phyloP scores from a whole-genome alignment of 352 stramenopile genomes.

The Blastocystis sp. region DNA sequence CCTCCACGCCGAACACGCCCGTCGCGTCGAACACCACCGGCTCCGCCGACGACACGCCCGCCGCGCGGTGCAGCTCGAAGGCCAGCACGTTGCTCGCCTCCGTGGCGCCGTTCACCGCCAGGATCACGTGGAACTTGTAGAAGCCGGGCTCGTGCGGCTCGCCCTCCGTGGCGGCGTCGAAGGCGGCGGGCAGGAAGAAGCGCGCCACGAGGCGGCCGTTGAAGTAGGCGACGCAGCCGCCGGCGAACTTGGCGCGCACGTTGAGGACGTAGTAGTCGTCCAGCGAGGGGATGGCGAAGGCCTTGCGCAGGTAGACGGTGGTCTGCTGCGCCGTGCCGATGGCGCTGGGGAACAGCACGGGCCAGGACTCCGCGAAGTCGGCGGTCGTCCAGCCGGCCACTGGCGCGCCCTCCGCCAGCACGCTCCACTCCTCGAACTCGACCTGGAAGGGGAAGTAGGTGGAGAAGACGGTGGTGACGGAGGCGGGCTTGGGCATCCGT shows the following conservation, averaged over 20 bases:
- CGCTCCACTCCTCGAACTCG: conserved; percentile 7
- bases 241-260: neutral
- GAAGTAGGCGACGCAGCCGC: conserved; percentile 37
- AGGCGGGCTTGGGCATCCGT: neutral
- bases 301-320: neutral
- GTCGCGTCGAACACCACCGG: conserved; percentile 25
- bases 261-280: conserved; percentile 32
- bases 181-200: neutral
- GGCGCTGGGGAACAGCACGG: neutral
- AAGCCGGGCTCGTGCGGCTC: neutral
- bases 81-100: conserved; percentile 19
- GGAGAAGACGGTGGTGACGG: conserved; percentile 2
- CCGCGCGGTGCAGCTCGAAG: conserved; percentile 22
- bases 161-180: neutral
- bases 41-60: neutral
- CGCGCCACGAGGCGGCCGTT: conserved; percentile 12
- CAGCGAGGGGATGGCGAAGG: conserved; percentile 9
- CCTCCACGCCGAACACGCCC: conserved; percentile 31
- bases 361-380: neutral
- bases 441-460: conserved; percentile 41
- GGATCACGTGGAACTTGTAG: conserved; percentile 11
- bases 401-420: neutral
- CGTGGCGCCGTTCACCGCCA: neutral
- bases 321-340: neutral
- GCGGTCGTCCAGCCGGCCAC: neutral